A percentile compares a stretch with the other conserved stretches of the same genome.
Evolutionary conservation across 768 basidiomycete genomes (phyloP).

Genomic region (Coprinellus micaceus): DNA sequence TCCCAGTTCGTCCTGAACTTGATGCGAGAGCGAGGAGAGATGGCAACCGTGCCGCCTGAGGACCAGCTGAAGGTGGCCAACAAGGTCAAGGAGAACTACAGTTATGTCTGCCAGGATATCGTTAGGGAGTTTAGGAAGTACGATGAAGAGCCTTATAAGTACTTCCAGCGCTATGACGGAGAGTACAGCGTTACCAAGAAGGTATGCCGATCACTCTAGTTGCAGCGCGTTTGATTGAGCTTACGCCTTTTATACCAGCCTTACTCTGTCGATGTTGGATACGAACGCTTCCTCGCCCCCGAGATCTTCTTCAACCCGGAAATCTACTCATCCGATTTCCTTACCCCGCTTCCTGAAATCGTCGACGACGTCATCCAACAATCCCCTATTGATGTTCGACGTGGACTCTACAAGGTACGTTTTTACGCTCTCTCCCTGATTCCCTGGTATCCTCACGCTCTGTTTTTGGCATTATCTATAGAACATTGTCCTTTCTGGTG

Average conservation of each 20-base stretch:
- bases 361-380: slow-evolving; percentile 95
- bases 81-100: slow-evolving; percentile 96
- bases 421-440: neutral
- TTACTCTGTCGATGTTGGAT: slow-evolving; percentile 86
- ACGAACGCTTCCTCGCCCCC: slow-evolving; percentile 97
- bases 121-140: slow-evolving; percentile 99
- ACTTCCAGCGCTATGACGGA: slow-evolving; percentile 90
- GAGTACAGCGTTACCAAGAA: slow-evolving; percentile 91
- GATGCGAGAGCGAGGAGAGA: slow-evolving; percentile 93
- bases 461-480: slow-evolving; percentile 23
- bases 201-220: slow-evolving; percentile 42
- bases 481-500: slow-evolving; percentile 97
- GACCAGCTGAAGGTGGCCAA: slow-evolving; percentile 90
- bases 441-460: neutral
- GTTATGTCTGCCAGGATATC: slow-evolving; percentile 98
- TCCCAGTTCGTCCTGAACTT: slow-evolving; percentile 94
- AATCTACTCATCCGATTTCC: slow-evolving; percentile 95
- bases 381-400: slow-evolving; percentile 94
- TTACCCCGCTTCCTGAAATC: slow-evolving; percentile 93
- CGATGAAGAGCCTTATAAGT: slow-evolving; percentile 92
- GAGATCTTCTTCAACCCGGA: slow-evolving; percentile 99
- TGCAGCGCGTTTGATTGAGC: neutral
- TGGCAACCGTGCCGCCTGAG: slow-evolving; percentile 85
- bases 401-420: slow-evolving; percentile 89
- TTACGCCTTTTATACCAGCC: neutral